Evolutionary conservation across 805 yeast species (phyloP), one percentile per base, ranked within the genome.

Genomic region (Schizosaccharomyces octosporus): DNA sequence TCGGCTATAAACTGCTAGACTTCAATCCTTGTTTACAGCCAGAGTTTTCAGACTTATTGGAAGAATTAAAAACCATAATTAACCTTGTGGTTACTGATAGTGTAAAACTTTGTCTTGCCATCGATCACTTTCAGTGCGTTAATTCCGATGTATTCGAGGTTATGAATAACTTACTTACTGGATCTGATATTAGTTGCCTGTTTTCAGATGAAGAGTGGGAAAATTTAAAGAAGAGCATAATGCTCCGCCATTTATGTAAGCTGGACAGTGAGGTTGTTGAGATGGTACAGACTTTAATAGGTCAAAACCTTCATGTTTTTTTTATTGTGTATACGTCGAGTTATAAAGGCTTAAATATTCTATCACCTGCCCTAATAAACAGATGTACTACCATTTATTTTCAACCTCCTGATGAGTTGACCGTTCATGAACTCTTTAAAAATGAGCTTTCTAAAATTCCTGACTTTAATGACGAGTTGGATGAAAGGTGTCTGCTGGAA

Each of bases 51-150:
- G 85, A 87, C 60, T 89, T 90, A 70, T 95, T 87, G 63, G 67
- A 70, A 0, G 79, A 81, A 3, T 69, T 90, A 62, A 76, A 85
- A 62, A 72, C 71, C 0, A 69, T 85, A 0, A 72, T 90, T 3
- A 70, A 72, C 42, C 67, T 75, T 43, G 72, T 80, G 19, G 81
- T 82, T 51, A 71, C 77, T 17, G 71, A 75, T 1, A 86, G 84
- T 5, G 83, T 83, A 65, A 78, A 75, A 61, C 69, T 82, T 0
- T 85, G 95, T 65, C 79, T 87, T 62, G 73, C 89, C 24, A 76
- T 90, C 21, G 95, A 87, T 65, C 96, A 90, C 66, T 81, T 94
- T 0, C 80, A 83, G 36, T 79, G 88, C 60, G 66, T 82, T 54
- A 89, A 86, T 42, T 76, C 94, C 69, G 85, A 80, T 62, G 88